phyloP scores from a whole-genome alignment of 1,284 basidiomycete species.

The Ceratobasidium sp. region DNA sequence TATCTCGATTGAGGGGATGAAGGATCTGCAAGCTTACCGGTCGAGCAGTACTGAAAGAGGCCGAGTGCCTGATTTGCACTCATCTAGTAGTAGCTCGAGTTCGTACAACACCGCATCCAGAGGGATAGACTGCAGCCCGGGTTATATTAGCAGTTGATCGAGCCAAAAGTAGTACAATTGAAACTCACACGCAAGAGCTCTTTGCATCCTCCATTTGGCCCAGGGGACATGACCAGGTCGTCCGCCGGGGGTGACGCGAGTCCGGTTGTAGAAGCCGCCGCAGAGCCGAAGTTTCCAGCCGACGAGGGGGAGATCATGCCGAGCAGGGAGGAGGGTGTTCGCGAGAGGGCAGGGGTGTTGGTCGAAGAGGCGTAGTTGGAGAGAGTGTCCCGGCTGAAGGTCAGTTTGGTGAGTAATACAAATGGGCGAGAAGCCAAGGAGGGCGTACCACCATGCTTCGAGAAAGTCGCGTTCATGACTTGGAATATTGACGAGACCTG shows the following conservation, averaged over 20 bases:
- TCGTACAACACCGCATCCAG: slow-evolving; percentile 26
- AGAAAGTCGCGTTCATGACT: slow-evolving; percentile 30
- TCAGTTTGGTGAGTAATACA: neutral
- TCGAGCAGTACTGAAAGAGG: neutral
- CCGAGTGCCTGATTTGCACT: slow-evolving; percentile 6
- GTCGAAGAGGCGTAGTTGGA: slow-evolving; percentile 32
- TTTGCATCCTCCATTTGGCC: slow-evolving; percentile 26
- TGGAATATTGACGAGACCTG: slow-evolving; percentile 14
- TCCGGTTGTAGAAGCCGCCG: neutral
- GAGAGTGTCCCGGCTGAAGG: slow-evolving; percentile 22
- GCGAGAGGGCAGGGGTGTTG: slow-evolving; percentile 36
- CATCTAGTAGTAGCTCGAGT: slow-evolving; percentile 14
- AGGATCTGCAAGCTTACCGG: neutral
- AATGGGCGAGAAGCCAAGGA: neutral
- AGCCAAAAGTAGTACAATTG: neutral
- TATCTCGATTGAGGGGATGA: neutral
- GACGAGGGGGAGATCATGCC: slow-evolving; percentile 21
- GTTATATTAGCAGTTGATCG: neutral
- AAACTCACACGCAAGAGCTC: slow-evolving; percentile 11
- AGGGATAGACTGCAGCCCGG: slow-evolving; percentile 19
- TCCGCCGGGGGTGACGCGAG: neutral
- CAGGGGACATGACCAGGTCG: slow-evolving; percentile 19
- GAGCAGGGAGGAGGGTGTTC: slow-evolving; percentile 13
- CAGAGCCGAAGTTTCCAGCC: neutral
- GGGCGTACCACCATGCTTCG: slow-evolving; percentile 28